Evolutionary conservation across 495 filamentous ascomycete species (phyloP), one percentile per base, ranked within the genome.

Genomic region (Aspergillus cavernicola): DNA sequence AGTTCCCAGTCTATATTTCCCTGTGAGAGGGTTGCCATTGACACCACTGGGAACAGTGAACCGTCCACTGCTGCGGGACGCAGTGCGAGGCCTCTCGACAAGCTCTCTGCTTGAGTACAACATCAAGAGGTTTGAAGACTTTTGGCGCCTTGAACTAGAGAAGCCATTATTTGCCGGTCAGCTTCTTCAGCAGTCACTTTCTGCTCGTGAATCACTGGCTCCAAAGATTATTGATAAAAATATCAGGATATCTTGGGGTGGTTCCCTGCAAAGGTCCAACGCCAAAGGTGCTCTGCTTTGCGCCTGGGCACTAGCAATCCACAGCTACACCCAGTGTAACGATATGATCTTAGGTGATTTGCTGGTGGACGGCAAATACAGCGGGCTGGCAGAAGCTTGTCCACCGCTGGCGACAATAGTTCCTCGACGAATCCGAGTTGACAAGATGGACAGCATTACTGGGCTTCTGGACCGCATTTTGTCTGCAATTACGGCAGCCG

Each of bases 1-100:
- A 77, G 70, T 85, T 9, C 84, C 84, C 11, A 72, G 75, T 19
- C 70, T 75, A 2, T 85, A 81, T 22, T 75, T 87, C 33, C 81
- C 81, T 2, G 64, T 85, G 3, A 63, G 67, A 11, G 59, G 70
- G 16, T 69, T 85, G 53, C 84, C 84, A 0, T 60, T 81, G 2
- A 66, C 76, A 6, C 58, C 72, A 0, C 76, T 75, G 13, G 78
- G 80, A 6, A 85, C 85, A 61, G 73, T 77, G 10, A 66, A 66
- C 62, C 67, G 38, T 19, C 62, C 57, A 61, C 44, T 23, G 11
- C 39, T 73, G 22, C 50, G 43, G 2, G 15, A 39, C 16, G 55
- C 63, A 50, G 49, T 57, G 38, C 22, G 58, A 41, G 37, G 24
- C 4, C 57, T 71, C 0, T 16, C 65, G 12, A 50, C 44, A 18